Conservation (phyloP, 192 early-diverging fungal species). For the Backusella australiensis region DNA sequence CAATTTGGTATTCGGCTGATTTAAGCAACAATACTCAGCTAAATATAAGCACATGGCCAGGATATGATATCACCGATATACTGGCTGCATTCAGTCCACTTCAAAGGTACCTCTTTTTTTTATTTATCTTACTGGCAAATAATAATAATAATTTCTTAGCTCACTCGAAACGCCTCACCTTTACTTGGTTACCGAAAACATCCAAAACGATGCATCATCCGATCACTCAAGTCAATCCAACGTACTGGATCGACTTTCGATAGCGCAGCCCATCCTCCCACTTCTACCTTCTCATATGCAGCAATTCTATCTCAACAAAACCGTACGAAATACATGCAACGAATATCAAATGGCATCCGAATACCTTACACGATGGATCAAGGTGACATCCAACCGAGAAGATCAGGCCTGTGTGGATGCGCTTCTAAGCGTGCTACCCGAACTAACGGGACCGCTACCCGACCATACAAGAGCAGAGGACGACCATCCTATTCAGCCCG, state of each 20-base stretch:
- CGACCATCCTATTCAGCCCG: conserved; percentile 51
- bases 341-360: conserved; percentile 72
- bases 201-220: conserved; percentile 30
- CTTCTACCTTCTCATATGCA: conserved; percentile 47
- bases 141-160: background rate
- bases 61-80: conserved; percentile 25
- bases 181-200: background rate
- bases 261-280: conserved; percentile 52
- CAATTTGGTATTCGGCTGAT: conserved; percentile 23
- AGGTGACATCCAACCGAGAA: background rate
- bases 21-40: background rate
- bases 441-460: background rate
- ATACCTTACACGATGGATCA: conserved; percentile 67
- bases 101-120: conserved; percentile 1
- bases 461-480: conserved; percentile 29
- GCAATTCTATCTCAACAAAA: conserved; percentile 44
- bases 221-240: conserved; percentile 49
- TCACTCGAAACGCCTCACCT: background rate
- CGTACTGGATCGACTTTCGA: conserved; percentile 45
- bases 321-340: conserved; percentile 54
- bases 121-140: too few species aligned
- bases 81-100: conserved; percentile 18
- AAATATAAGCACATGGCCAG: conserved; percentile 14
- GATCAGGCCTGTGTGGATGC: background rate
- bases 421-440: background rate